Base-by-base conservation (phyloP, 768 basidiomycete genomes). In the Wakefieldia striispora region DNA sequence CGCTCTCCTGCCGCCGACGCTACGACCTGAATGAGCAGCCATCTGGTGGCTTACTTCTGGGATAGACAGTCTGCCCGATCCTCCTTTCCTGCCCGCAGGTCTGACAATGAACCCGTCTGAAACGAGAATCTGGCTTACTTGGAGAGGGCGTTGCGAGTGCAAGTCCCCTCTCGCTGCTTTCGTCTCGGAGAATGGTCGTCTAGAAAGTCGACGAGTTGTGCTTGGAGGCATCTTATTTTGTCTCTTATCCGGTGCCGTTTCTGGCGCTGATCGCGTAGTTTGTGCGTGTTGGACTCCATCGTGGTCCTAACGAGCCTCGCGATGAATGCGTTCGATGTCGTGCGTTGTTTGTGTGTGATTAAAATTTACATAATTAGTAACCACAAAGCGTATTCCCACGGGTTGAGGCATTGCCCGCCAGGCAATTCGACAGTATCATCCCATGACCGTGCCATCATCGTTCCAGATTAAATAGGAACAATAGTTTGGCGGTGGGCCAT, bases 81-180 rank as follows among this genome's bases (percentile, higher is more conserved):
- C 78, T 82, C 51, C 75, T 70, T 59, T 78, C 78, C 69, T 78
- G 62, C 45, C 55, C 68, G 20, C 41, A 24, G 7, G 20, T 45
- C 35, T 3, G 17, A 56, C 14, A 48, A 52, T 33, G 14, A 24
- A 21, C 35, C 1, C 14, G 33, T 29, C 7, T 21, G 26, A 21
- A 21, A 26, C 33, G 48, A 46, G 17, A 20, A 17, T n/a, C 29
- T 36, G n/a, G 65, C 76, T 64, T 55, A 88, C 86, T 86, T 4
- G 83, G 84, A 31, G 88, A 86, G 9, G 88, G 88, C 1, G 77
- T 81, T 1, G 70, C 66, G 8, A 77, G 78, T 1, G 72, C 78
- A 0, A 77, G 67, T 63, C 3, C 70, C 51, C 9, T 75, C 70
- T 11, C 56, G 55, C 38, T 67, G 67, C 65, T 77, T 82, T 51